Percentiles rank a stretch among this genome's conserved stretches.
These are phyloP conservation scores for Globisporangium nodosum DNA, from an alignment of 352 stramenopile genomes.

Conservation along the genomic window DNA sequence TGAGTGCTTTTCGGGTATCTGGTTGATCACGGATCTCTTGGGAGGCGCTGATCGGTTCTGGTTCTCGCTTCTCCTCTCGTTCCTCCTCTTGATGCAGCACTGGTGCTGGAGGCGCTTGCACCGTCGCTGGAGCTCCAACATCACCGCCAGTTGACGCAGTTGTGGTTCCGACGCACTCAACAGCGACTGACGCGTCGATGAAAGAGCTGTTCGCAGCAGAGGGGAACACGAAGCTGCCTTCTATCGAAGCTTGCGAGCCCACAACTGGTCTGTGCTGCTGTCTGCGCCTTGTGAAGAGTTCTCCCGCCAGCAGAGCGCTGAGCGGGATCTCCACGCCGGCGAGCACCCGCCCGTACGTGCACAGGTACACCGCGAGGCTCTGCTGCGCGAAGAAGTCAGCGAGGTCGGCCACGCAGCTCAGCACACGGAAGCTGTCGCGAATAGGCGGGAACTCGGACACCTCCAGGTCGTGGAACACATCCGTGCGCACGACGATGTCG, in stretches of 20 bases:
- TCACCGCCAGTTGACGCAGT: background rate
- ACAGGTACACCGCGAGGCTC: slow-evolving; percentile 57
- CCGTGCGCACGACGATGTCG: slow-evolving; percentile 75
- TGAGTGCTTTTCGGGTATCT: no score
- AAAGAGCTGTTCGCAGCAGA: slow-evolving; percentile 21
- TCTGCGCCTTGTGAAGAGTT: slow-evolving; percentile 11
- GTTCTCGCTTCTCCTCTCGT: background rate
- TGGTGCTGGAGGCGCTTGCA: background rate
- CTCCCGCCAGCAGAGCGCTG: slow-evolving; percentile 19
- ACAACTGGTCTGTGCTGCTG: background rate
- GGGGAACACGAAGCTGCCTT: slow-evolving; percentile 42
- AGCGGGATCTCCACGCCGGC: slow-evolving; percentile 55
- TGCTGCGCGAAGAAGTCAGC: slow-evolving; percentile 28
- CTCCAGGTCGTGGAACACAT: slow-evolving; percentile 63
- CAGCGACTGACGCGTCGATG: slow-evolving; percentile 23
- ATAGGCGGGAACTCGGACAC: slow-evolving; percentile 57
- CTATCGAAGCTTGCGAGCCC: slow-evolving; percentile 12
- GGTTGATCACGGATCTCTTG: no score
- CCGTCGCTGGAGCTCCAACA: background rate
- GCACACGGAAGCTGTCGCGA: slow-evolving; percentile 65
- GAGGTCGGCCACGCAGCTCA: slow-evolving; percentile 46
- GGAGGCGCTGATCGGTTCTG: background rate
- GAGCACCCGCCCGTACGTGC: slow-evolving; percentile 58
- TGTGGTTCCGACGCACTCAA: slow-evolving; percentile 20
- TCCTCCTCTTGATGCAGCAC: background rate